Evolutionary conservation across 176 grass and related monocot genomes (phyloP), one percentile per base, ranked within the genome.

Genomic region (Hsuehochloa calcarea): DNA sequence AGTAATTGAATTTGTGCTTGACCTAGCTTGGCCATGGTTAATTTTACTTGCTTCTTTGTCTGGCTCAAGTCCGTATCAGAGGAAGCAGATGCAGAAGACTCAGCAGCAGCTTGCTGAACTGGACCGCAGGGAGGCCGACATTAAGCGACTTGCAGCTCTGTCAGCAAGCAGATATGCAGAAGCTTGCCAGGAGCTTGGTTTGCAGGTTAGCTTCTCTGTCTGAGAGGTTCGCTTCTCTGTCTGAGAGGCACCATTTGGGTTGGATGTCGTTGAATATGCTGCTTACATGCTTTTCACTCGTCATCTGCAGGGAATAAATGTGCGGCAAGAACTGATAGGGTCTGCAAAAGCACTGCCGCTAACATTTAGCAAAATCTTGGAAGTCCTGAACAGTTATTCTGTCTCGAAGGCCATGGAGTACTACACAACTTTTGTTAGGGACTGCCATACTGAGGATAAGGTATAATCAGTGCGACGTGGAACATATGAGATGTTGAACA

Each of bases 361-460:
- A 38, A 96, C 86, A 19, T 99, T 99, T 70, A 84, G 65, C 70
- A 95, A 88, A 85, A 88, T 99, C 77, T 81, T 99, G 84, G 71
- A 92, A 82, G 93, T 91, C 23, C 83, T 99, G 58, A 96, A 87
- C 55, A 77, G 91, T 65, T 93, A 96, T 87, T 54, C 68, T 60
- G 80, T 96, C 40, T 92, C 89, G 25, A 92, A 77, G 83, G 89
- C 91, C 17, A 79, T 94, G 11, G 93, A 91, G 34, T 92, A 92
- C 66, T 99, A 99, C 68, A 87, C 86, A 68, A 79, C 82, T 85
- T 99, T 96, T 74, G 86, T 94, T 17, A 94, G 75, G 86, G 93
- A 96, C 37, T 94, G 91, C 78, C 96, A 96, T 88, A 88, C 92
- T 44, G 92, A 97, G 71, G 88, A 97, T 89, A 94, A 93, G 92